A percentile compares a stretch with the other conserved stretches of the same genome.
These are phyloP conservation scores for Coix lacrymajobi DNA, from an alignment of 176 grass and related monocot species.

Conservation along the genomic window DNA sequence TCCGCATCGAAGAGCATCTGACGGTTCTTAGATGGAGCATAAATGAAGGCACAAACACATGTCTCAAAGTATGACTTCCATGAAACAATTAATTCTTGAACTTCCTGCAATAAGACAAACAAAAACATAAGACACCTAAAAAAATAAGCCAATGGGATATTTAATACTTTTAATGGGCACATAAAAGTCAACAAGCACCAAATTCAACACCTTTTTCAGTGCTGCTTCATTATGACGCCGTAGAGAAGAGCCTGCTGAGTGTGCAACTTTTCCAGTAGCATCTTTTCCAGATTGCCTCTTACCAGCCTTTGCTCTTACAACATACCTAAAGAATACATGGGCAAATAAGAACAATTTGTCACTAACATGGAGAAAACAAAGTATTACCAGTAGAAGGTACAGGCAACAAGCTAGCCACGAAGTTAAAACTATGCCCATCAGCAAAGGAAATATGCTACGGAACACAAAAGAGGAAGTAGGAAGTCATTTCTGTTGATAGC, in stretches of 20 bases:
- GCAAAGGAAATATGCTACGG: not conserved
- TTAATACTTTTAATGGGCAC: not conserved
- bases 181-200: constrained; percentile 6
- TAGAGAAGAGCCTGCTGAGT: constrained; percentile 91
- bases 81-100: constrained; percentile 76
- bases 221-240: constrained; percentile 87
- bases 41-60: constrained; percentile 57
- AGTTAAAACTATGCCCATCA: not conserved
- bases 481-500: not conserved
- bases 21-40: constrained; percentile 78
- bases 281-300: constrained; percentile 95
- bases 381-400: not conserved
- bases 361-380: not conserved
- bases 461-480: not conserved
- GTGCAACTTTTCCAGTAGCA: constrained; percentile 82
- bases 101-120: constrained; percentile 49
- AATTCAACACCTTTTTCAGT: constrained; percentile 72
- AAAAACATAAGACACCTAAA: constrained; percentile 4
- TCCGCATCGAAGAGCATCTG: constrained; percentile 77
- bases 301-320: constrained; percentile 95
- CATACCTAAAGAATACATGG: constrained; percentile 60
- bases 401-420: not conserved
- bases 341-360: not conserved
- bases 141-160: not conserved
- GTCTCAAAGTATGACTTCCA: constrained; percentile 86